phyloP scores from a whole-genome alignment of 1,284 basidiomycete genomes.

The Marasmius sp. region DNA sequence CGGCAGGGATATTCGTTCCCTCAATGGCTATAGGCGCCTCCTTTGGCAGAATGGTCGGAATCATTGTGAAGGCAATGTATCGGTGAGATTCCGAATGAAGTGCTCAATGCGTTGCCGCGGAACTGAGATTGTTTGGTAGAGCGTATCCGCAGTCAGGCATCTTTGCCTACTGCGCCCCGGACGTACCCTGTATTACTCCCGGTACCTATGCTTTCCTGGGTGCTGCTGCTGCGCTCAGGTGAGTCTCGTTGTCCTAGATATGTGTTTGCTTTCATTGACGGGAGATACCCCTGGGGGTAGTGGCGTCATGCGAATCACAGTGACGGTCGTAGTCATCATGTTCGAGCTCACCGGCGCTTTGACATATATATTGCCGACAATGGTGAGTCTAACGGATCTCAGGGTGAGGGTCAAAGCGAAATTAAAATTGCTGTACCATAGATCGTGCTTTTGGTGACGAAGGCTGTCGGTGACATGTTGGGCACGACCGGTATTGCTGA shows the following conservation, averaged over 20 bases:
- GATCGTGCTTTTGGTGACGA: conserved; percentile 96
- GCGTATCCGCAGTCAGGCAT: conserved; percentile 82
- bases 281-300: conserved; percentile 38
- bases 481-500: conserved; percentile 95
- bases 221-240: conserved; percentile 92
- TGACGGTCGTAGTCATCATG: conserved; percentile 99
- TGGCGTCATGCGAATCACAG: conserved; percentile 95
- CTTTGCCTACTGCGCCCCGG: conserved; percentile 88
- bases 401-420: background rate
- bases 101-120: background rate
- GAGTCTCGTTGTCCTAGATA: conserved; percentile 21
- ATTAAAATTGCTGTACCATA: conserved; percentile 27
- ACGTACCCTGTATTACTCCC: conserved; percentile 96
- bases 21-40: conserved; percentile 98
- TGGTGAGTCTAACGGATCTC: conserved; percentile 56
- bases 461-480: conserved; percentile 95
- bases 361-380: conserved; percentile 97
- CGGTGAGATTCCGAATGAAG: conserved; percentile 46
- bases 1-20: conserved; percentile 96
- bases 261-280: background rate
- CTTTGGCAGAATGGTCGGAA: conserved; percentile 95
- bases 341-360: conserved; percentile 98
- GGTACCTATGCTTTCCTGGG: conserved; percentile 97
- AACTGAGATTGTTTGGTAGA: conserved; percentile 38
- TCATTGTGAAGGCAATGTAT: conserved; percentile 91